Evolutionary conservation across 106 monocot species (phyloP).

Genomic region (Iris macrosiphon): DNA sequence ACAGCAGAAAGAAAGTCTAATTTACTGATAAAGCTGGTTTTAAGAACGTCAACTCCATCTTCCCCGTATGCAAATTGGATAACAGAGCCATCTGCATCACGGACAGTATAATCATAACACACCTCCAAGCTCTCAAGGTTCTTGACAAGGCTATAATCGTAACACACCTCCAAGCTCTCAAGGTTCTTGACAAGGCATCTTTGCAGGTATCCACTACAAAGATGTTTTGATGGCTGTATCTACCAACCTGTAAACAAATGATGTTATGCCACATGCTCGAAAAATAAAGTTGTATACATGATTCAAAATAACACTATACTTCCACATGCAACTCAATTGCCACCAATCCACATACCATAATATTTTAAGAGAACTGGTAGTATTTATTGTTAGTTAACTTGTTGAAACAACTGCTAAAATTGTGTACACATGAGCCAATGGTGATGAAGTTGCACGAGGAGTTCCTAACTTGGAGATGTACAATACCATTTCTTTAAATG

Average conservation of each 20-base stretch:
- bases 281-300: too few species aligned
- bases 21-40: slow-evolving; percentile 68
- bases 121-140: slow-evolving; percentile 87
- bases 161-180: slow-evolving; percentile 84
- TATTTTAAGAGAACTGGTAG: too few species aligned
- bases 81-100: slow-evolving; percentile 89
- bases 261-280: too few species aligned
- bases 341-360: too few species aligned
- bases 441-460: too few species aligned
- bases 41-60: slow-evolving; percentile 95
- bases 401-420: too few species aligned
- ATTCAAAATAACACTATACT: too few species aligned
- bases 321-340: too few species aligned
- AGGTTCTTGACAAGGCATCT: slow-evolving; percentile 88
- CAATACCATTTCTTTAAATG: too few species aligned
- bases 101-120: slow-evolving; percentile 91
- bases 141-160: slow-evolving; percentile 93
- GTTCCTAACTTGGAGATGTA: too few species aligned
- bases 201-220: slow-evolving; percentile 95
- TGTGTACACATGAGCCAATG: too few species aligned
- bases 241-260: slow-evolving; percentile 65
- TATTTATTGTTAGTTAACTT: too few species aligned
- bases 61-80: slow-evolving; percentile 87
- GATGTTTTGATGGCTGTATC: slow-evolving; percentile 98
- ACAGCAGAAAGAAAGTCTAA: slow-evolving; percentile 57